A percentile compares a stretch with the other conserved stretches of the same genome.
These are phyloP conservation scores for Phytopythium kandeliae DNA, from an alignment of 352 stramenopile species.

Conservation along the genomic window DNA sequence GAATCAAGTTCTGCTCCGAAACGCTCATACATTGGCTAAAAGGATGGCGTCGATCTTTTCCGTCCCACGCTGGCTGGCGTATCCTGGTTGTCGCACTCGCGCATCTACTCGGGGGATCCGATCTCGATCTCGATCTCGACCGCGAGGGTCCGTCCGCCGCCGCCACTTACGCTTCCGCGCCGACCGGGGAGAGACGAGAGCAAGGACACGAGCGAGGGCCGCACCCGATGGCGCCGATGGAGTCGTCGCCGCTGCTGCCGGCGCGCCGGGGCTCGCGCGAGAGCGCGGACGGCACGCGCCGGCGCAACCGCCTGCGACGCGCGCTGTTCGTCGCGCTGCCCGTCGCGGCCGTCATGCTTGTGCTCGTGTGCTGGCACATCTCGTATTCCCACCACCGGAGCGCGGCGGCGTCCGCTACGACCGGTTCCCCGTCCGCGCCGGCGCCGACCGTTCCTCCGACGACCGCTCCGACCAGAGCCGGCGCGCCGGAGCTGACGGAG, in stretches of 20 bases:
- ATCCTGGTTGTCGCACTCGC: background rate
- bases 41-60: background rate
- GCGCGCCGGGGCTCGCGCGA: conserved; percentile 5
- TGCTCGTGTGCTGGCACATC: conserved; percentile 39
- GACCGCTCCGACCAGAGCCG: background rate
- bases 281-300: background rate
- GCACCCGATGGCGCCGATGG: conserved; percentile 16
- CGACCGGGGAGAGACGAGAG: background rate
- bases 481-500: conserved; percentile 19
- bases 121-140: too few relatives aligned
- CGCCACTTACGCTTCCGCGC: conserved; percentile 1
- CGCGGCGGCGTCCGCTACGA: background rate
- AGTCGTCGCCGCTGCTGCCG: conserved; percentile 53
- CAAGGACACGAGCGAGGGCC: background rate
- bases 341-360: conserved; percentile 41
- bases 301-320: conserved; percentile 25
- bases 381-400: conserved; percentile 9
- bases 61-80: conserved; percentile 1
- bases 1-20: background rate
- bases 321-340: conserved; percentile 53
- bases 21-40: background rate
- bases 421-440: background rate
- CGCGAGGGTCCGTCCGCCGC: background rate
- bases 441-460: background rate
- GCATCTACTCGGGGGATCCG: background rate